phyloP scores from a whole-genome alignment of 2,329 filamentous ascomycete genomes.

The Ceratocystis cubensis region DNA sequence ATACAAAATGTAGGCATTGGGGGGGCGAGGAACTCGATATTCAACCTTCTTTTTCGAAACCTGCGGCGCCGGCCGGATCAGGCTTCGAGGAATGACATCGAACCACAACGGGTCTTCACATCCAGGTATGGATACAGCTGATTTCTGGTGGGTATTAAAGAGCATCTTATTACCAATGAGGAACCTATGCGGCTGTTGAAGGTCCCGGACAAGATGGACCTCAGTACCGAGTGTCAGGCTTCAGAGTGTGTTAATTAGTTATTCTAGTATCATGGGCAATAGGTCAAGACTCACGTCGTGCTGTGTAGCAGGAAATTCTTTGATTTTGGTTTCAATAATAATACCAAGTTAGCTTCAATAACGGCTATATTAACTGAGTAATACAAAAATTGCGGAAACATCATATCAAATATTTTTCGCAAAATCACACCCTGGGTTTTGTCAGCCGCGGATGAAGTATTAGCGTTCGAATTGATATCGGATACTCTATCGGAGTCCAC shows the following conservation, averaged over 20 bases:
- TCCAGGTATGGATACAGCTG: conserved; percentile 2
- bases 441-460: no score
- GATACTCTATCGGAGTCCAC: no score
- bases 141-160: not conserved
- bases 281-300: not conserved
- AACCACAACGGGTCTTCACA: conserved; percentile 1
- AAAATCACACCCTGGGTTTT: not conserved
- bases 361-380: conserved; percentile 6
- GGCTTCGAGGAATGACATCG: not conserved
- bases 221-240: conserved; percentile 5
- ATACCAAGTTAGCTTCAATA: conserved; percentile 9
- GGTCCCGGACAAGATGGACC: conserved; percentile 6
- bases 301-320: not conserved
- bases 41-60: not conserved
- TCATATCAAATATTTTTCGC: not conserved
- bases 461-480: no score
- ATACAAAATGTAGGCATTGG: conserved; percentile 18
- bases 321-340: conserved; percentile 9
- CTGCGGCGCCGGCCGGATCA: not conserved
- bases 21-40: conserved; percentile 10
- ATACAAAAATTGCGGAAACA: not conserved
- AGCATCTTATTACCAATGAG: conserved; percentile 2
- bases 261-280: not conserved
- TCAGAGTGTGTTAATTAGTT: not conserved
- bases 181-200: conserved; percentile 7